Evolutionary conservation across 305 asterid genomes (phyloP), one percentile per base, ranked within the genome.

Genomic region (Fraxinus nigra): DNA sequence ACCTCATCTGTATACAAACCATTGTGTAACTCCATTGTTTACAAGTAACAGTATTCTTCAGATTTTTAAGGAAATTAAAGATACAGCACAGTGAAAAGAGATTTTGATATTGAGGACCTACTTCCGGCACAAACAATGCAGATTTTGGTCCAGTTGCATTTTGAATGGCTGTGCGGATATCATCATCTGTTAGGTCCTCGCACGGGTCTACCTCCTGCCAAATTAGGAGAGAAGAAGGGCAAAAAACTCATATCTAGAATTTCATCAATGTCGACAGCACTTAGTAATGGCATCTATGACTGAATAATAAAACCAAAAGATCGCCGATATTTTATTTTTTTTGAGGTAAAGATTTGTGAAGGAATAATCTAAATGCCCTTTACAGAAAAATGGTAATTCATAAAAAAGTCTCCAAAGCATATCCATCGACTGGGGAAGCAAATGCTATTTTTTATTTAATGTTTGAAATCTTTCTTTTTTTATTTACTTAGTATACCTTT

Each of bases 161-260:
- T 88, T 93, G 98, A 83, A 95, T 87, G 87, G 98, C 94, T 84
- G 94, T 93, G 18, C 92, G 92, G 86, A 95, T 95, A 85, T 95
- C 98, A 63, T 90, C 95, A 81, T 93, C 97, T 77, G 97, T 92
- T 86, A 95, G 88, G 82, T 86, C 91, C 81, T 93, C 97, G 81
- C 98, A 95, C 48, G 98, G 98, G 82, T 95, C 98, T 72, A 93
- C 93, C 63, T 92, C 98, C 98, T 95, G 91, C 87, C 86, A 80
- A 65, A 65, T n/a, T 65, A 65, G 37, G 80, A 78, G 78, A 85
- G 20, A 85, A 78, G 33, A 85, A 78, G n/a, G 73, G 38, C 28
- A 34, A 43, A 76, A 82, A 74, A 9, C 5, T 65, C 14, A 26
- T 26, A 65, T 65, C 35, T 65, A 26, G 34, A 26, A 26, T 24